Base-by-base conservation (phyloP, 441 rosid species). In the Kokia cookei region DNA sequence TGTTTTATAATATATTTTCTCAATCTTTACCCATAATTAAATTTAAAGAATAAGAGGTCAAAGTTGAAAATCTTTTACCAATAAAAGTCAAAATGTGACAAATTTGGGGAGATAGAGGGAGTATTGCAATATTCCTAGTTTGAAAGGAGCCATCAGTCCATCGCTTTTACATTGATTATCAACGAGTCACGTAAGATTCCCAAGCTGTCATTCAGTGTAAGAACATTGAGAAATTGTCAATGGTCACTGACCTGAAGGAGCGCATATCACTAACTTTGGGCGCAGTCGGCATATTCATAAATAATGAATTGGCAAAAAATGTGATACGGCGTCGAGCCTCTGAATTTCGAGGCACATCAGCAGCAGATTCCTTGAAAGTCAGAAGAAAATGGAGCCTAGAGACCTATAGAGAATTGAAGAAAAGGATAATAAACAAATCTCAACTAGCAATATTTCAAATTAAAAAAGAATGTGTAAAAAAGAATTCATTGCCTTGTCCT, bases 241-340 rank as follows among this genome's bases (percentile, higher is more conserved):
- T 35, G 9, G 48, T 73, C 26, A 78, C 88, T 77, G 74, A 90
- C 99, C 99, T 93, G 71, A 93, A 93, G 48, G 99, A 91, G 72
- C 89, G 77, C 97, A 96, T 93, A 85, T 87, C 92, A 67, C 91
- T 91, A 61, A 96, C 97, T 85, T 78, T 87, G 42, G 97, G 99
- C 71, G 99, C 97, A 27, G 74, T 71, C 60, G 99, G 99, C 93
- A 96, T 86, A 75, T 82, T 88, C 99, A 96, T 96, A 82, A 89
- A 93, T 71, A 96, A 81, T 73, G 99, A 93, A 79, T 96, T 96
- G 70, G 99, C 91, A 80, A 96, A 96, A 86, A 96, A 96, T 51
- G 97, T 93, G 80, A 96, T 90, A 54, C 99, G 92, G 53, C 99
- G 97, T 17, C 99, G 96, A 81, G 98, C 99, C 51, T 96, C 99